Evolutionary conservation across 768 basidiomycete species (phyloP), one percentile per base, ranked within the genome.

Genomic region (Polyporus arcularius): DNA sequence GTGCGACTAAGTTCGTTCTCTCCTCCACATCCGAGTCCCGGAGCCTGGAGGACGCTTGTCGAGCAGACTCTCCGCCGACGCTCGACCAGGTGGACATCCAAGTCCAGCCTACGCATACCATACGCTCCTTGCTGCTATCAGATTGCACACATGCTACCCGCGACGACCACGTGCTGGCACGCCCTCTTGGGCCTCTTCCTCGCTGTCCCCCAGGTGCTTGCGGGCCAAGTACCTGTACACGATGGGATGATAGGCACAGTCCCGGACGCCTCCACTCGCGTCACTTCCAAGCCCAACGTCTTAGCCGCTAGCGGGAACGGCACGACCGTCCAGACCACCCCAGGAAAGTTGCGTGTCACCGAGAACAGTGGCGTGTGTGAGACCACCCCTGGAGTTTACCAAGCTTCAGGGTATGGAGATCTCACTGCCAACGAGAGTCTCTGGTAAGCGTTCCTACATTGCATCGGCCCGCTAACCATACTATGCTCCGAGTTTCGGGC

Each of bases 311-410:
- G 53, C 9, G 47, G 51, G 38, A 32, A 46, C 41, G 16, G 18
- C 39, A 28, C 43, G 47, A 16, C 47, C 63, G 14, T 52, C 60
- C 2, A 58, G 53, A 41, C 70, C 62, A 70, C 67, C 1, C 80
- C 83, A 5, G 83, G 83, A 26, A 75, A 79, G 63, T 77, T 87
- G 30, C 80, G 86, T 5, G 76, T 83, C 16, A 76, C 79, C 2
- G 82, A 87, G 65, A 87, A 87, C 64, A 85, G 85, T 10, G 84
- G 85, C 6, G 70, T 87, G 39, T 88, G 86, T 70, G 86, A 87
- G 72, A 86, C 83, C 1, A 86, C 85, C 0, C 78, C 80, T n/a
- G 82, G 80, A 9, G 85, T 87, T 0, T 83, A 76, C 62, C 83
- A 85, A 67, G 85, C 83, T 0, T 84, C 85, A 8, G 85, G 86